Evolutionary conservation across 1,284 basidiomycete genomes (phyloP).

Genomic region (Apiotrichum montevideense): DNA sequence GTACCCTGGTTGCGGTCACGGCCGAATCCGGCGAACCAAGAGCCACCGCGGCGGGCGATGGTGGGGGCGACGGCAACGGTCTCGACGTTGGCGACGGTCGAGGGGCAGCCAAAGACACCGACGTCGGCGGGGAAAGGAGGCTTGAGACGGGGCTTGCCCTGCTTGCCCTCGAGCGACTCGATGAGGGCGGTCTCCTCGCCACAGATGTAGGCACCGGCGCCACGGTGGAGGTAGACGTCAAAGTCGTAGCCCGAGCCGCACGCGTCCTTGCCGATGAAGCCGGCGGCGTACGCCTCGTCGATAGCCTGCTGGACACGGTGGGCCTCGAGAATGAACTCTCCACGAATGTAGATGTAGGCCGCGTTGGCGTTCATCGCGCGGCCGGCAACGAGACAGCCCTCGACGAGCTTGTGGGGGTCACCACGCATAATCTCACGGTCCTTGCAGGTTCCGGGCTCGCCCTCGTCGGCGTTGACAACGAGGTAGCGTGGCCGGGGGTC

Average conservation of each 20-base stretch:
- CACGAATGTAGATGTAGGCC: slow-evolving; percentile 98
- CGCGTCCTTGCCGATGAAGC: slow-evolving; percentile 86
- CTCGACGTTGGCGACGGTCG: slow-evolving; percentile 97
- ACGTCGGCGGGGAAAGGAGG: slow-evolving; percentile 99
- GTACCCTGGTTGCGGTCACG: slow-evolving; percentile 90
- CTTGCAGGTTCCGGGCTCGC: slow-evolving; percentile 98
- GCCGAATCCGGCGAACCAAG: slow-evolving; percentile 94
- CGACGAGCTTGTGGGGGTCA: slow-evolving; percentile 96
- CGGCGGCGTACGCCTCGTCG: slow-evolving; percentile 85
- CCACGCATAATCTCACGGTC: slow-evolving; percentile 97
- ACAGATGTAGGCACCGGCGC: slow-evolving; percentile 96
- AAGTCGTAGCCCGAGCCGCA: slow-evolving; percentile 90
- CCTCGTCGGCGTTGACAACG: slow-evolving; percentile 97
- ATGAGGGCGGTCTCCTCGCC: slow-evolving; percentile 98
- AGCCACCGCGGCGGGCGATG: slow-evolving; percentile 80
- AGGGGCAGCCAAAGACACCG: slow-evolving; percentile 91
- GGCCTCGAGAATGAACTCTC: slow-evolving; percentile 95
- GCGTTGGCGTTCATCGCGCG: slow-evolving; percentile 90
- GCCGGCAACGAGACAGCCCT: slow-evolving; percentile 96
- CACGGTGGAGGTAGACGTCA: slow-evolving; percentile 95
- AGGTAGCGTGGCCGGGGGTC: slow-evolving; percentile 88
- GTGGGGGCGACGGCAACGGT: slow-evolving; percentile 96
- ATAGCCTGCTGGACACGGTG: slow-evolving; percentile 90
- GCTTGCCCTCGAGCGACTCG: slow-evolving; percentile 92
- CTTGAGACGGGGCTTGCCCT: slow-evolving; percentile 95